Evolutionary conservation across 306 rosid species (phyloP).

Genomic region (Vicia sativa): DNA sequence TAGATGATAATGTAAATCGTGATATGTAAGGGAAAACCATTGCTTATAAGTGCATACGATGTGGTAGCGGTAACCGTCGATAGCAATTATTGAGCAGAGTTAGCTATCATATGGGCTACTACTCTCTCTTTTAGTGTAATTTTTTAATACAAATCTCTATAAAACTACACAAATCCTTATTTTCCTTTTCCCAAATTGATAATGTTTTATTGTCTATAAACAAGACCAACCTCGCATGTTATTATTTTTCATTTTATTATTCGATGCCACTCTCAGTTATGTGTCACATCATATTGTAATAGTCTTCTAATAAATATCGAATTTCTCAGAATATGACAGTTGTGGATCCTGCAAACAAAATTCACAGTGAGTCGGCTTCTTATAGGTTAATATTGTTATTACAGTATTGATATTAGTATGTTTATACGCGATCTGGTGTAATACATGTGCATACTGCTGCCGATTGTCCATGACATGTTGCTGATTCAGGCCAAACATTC

Average conservation of each 20-base stretch:
- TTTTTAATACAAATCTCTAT: conserved; percentile 15
- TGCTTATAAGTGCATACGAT: not conserved
- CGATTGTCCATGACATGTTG: conserved; percentile 29
- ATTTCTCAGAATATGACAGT: conserved; percentile 49
- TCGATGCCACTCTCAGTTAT: not conserved
- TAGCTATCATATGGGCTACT: not conserved
- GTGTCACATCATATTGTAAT: conserved; percentile 36
- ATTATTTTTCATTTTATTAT: not conserved
- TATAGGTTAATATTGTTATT: not conserved
- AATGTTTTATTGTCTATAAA: not conserved
- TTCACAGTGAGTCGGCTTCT: conserved; percentile 24
- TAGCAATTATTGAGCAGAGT: not conserved
- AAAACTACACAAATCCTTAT: not conserved
- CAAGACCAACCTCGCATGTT: not conserved
- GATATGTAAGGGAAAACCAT: not conserved
- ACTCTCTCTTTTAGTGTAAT: not conserved
- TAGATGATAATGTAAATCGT: not conserved
- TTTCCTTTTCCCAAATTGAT: conserved; percentile 1
- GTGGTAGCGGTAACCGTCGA: too few relatives aligned
- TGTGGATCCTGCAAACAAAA: conserved; percentile 61
- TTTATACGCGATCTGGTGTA: not conserved
- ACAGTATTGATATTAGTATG: not conserved
- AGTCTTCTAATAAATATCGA: conserved; percentile 48
- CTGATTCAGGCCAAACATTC: conserved; percentile 33
- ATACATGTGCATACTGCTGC: conserved; percentile 46